A percentile compares a stretch with the other conserved stretches of the same genome.
Conservation (phyloP, 345 rosid genomes). For the Stellera chamaejasme region DNA sequence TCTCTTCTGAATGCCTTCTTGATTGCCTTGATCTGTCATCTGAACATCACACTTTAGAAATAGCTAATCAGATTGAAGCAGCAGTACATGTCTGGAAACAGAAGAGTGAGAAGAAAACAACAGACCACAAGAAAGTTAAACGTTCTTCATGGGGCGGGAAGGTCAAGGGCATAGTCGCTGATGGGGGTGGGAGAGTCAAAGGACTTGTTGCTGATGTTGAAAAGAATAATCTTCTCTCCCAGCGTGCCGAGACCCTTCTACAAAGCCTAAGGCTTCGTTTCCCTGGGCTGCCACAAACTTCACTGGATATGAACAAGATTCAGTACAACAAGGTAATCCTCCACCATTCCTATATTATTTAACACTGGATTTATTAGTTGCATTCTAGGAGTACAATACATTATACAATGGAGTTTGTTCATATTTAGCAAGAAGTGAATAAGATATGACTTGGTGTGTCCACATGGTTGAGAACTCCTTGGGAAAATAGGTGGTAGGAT, state of each 20-base stretch:
- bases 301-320: too few relatives aligned
- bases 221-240: constrained; percentile 48
- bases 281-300: constrained; percentile 93
- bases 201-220: constrained; percentile 74
- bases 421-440: too few relatives aligned
- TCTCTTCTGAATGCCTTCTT: constrained; percentile 84
- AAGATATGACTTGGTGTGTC: too few relatives aligned
- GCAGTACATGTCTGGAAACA: constrained; percentile 81
- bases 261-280: constrained; percentile 64
- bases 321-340: too few relatives aligned
- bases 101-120: constrained; percentile 44
- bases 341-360: too few relatives aligned
- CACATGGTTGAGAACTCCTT: too few relatives aligned
- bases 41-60: constrained; percentile 76
- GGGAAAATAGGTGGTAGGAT: too few relatives aligned
- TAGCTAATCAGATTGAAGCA: constrained; percentile 78
- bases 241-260: constrained; percentile 72
- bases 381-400: too few relatives aligned
- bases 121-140: constrained; percentile 33
- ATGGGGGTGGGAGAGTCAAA: too few relatives aligned
- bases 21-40: constrained; percentile 89
- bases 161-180: too few relatives aligned
- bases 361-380: too few relatives aligned
- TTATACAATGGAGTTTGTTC: too few relatives aligned
- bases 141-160: constrained; percentile 82